Evolutionary conservation across 768 basidiomycete species (phyloP).

Genomic region (Suillus occidentalis): DNA sequence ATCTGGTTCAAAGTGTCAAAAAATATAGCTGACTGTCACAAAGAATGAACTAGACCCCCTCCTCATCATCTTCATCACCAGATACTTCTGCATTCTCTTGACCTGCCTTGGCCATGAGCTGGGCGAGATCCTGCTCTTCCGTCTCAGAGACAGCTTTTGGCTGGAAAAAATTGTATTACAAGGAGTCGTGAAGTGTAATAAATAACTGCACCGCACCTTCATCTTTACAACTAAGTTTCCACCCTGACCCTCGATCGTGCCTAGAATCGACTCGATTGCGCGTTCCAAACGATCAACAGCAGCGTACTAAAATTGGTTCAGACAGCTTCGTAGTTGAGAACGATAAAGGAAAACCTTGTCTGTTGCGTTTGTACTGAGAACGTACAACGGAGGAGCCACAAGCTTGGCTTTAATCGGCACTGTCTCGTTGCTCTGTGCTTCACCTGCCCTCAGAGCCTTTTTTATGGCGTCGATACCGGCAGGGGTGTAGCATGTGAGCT

Average conservation of each 20-base stretch:
- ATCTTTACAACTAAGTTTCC: slow-evolving; percentile 92
- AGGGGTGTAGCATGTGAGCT: slow-evolving; percentile 94
- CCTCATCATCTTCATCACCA: slow-evolving; percentile 89
- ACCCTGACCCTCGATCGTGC: slow-evolving; percentile 79
- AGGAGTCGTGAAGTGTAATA: slow-evolving; percentile 1
- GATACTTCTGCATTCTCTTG: slow-evolving; percentile 95
- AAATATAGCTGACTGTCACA: neutral
- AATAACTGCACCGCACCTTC: slow-evolving; percentile 57
- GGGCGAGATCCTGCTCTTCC: slow-evolving; percentile 95
- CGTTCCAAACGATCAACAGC: slow-evolving; percentile 93
- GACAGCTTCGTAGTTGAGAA: neutral
- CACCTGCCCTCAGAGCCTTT: slow-evolving; percentile 85
- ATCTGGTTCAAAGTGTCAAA: no score
- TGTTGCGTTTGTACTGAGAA: slow-evolving; percentile 92
- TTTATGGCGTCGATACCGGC: slow-evolving; percentile 97
- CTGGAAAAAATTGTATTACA: slow-evolving; percentile 38
- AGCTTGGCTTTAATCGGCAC: slow-evolving; percentile 97
- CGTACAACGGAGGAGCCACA: slow-evolving; percentile 95
- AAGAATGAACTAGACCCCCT: slow-evolving; percentile 27
- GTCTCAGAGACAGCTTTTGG: slow-evolving; percentile 98
- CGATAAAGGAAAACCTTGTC: slow-evolving; percentile 67
- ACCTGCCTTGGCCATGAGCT: slow-evolving; percentile 93
- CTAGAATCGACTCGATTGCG: slow-evolving; percentile 88
- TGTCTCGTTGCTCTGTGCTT: slow-evolving; percentile 80
- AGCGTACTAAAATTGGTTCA: slow-evolving; percentile 51